A percentile compares a stretch with the other conserved stretches of the same genome.
phyloP scores from a whole-genome alignment of 371 early-diverging fungal species.

The Mortierella sp. region DNA sequence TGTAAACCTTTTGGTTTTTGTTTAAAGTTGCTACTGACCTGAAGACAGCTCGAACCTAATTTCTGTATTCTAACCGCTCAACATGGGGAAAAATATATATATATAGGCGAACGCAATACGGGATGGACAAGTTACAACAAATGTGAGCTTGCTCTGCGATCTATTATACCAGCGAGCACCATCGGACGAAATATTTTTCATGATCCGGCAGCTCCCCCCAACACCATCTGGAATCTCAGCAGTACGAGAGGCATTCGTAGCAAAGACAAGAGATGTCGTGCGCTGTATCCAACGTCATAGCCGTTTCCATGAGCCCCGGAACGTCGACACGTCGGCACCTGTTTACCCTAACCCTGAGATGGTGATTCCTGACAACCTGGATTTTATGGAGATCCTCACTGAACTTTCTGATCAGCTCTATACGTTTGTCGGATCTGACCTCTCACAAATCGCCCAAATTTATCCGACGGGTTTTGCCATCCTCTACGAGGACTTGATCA shows the following conservation, averaged over 20 bases:
- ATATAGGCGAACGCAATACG: constrained; percentile 69
- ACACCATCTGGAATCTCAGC: constrained; percentile 61
- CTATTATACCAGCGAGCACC: constrained; percentile 81
- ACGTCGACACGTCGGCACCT: constrained; percentile 23
- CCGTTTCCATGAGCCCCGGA: constrained; percentile 58
- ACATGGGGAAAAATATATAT: constrained; percentile 37
- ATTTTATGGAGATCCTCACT: constrained; percentile 80
- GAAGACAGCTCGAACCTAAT: constrained; percentile 32
- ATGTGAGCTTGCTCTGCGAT: constrained; percentile 70
- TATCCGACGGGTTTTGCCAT: constrained; percentile 46
- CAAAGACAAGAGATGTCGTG: constrained; percentile 73
- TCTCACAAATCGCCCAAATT: constrained; percentile 37
- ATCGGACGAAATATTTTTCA: constrained; percentile 72
- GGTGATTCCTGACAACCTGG: constrained; percentile 72
- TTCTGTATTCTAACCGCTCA: constrained; percentile 34
- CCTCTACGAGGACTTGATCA: constrained; percentile 70
- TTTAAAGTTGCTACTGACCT: background rate
- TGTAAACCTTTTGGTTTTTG: constrained; percentile 7
- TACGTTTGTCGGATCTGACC: constrained; percentile 76
- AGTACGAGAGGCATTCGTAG: constrained; percentile 75
- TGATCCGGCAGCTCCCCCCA: constrained; percentile 63
- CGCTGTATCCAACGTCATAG: constrained; percentile 70
- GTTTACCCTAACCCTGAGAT: constrained; percentile 58
- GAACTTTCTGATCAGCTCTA: constrained; percentile 85
- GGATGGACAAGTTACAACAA: constrained; percentile 67